Percentiles rank a stretch among this genome's conserved stretches.
Evolutionary conservation across 202 grass and related monocot genomes (phyloP).

Genomic region (Alloteropsis angusta): DNA sequence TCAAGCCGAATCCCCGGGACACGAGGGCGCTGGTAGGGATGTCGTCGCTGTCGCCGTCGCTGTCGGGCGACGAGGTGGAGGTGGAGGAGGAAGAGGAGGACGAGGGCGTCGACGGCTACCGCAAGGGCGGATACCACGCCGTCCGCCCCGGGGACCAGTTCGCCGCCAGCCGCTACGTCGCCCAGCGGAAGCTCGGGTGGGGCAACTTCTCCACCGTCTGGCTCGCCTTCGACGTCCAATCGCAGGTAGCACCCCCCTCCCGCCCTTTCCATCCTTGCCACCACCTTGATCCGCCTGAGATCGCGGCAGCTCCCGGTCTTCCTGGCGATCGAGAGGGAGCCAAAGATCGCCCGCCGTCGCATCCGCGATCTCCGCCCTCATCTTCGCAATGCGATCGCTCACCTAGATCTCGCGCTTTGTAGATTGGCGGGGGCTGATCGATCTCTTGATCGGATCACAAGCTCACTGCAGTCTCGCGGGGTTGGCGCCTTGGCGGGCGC

Average conservation of each 20-base stretch:
- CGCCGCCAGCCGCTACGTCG: constrained; percentile 64
- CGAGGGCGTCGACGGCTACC: constrained; percentile 85
- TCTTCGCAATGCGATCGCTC: constrained; percentile 6
- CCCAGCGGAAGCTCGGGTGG: constrained; percentile 94
- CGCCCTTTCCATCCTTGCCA: neutral
- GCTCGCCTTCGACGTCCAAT: constrained; percentile 81
- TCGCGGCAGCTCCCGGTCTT: neutral
- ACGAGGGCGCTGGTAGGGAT: constrained; percentile 20
- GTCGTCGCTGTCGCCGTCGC: constrained; percentile 62
- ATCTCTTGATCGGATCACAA: constrained; percentile 17
- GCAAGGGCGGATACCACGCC: constrained; percentile 94
- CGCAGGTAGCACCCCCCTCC: constrained; percentile 22
- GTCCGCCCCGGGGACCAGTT: constrained; percentile 82
- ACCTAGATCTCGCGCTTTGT: constrained; percentile 27
- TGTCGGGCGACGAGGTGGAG: constrained; percentile 36
- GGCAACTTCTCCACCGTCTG: constrained; percentile 98
- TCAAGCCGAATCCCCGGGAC: neutral
- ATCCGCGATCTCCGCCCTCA: neutral
- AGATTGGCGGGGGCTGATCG: constrained; percentile 11
- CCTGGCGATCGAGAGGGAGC: neutral
- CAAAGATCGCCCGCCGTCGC: neutral
- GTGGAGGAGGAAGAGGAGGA: constrained; percentile 65
- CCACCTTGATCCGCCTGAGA: constrained; percentile 5
- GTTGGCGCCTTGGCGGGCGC: neutral
- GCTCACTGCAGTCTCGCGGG: neutral